Evolutionary conservation across 768 basidiomycete genomes (phyloP).

Genomic region (Favolaschia claudopus): DNA sequence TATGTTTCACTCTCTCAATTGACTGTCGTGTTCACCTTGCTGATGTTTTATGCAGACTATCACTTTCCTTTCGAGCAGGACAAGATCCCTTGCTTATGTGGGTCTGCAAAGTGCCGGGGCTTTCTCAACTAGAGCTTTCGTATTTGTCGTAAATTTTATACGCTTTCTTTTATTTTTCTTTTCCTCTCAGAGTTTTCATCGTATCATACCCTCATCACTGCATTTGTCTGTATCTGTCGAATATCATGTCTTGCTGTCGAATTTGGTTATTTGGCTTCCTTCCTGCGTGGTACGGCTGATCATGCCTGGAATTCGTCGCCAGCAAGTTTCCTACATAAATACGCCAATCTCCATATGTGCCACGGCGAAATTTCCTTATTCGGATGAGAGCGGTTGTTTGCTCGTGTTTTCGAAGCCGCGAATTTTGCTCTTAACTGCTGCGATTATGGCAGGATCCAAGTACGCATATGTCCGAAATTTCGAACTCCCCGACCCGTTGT

Average conservation of each 20-base stretch:
- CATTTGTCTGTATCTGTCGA: slow-evolving; percentile 26
- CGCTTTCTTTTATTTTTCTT: slow-evolving; percentile 19
- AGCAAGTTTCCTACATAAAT: too few species aligned
- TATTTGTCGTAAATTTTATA: slow-evolving; percentile 35
- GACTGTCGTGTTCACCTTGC: background rate
- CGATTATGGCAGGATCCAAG: slow-evolving; percentile 89
- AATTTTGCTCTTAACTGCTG: too few species aligned
- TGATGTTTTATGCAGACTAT: slow-evolving; percentile 69
- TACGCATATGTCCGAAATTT: slow-evolving; percentile 91
- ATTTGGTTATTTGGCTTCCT: too few species aligned
- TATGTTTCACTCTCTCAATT: slow-evolving; percentile 44
- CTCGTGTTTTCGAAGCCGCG: too few species aligned
- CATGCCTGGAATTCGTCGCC: background rate
- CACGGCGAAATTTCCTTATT: too few species aligned
- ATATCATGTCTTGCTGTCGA: slow-evolving; percentile 18
- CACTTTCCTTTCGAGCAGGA: slow-evolving; percentile 99
- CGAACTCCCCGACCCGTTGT: slow-evolving; percentile 86
- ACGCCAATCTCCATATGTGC: too few species aligned
- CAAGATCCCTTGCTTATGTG: slow-evolving; percentile 93
- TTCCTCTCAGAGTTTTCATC: background rate
- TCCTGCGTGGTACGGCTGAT: background rate
- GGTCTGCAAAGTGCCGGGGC: slow-evolving; percentile 90
- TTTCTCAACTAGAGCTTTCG: slow-evolving; percentile 84
- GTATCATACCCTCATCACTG: slow-evolving; percentile 23
- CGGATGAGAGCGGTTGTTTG: too few species aligned